A percentile compares a stretch with the other conserved stretches of the same genome.
phyloP scores from a whole-genome alignment of 139 green algal genomes.

The Micractinium conductrix region DNA sequence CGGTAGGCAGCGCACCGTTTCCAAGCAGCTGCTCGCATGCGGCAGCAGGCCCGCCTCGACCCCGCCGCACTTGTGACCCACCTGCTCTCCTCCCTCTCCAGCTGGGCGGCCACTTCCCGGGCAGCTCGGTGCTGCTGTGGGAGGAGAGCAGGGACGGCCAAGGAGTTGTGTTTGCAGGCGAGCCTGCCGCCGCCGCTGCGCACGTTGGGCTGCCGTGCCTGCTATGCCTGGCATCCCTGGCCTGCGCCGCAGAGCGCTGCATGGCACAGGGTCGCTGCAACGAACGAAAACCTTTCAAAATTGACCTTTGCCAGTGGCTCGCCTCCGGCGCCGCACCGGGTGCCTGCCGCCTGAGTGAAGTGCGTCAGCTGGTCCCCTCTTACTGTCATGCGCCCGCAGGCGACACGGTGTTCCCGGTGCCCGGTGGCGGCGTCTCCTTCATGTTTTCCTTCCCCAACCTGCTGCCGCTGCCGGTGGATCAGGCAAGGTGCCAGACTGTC shows the following conservation, averaged over 20 bases:
- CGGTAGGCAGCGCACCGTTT: too few relatives aligned
- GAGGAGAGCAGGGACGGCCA: not conserved
- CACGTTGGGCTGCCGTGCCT: not conserved
- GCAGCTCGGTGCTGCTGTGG: conserved; percentile 36
- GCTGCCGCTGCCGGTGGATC: not conserved
- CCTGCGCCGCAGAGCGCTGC: not conserved
- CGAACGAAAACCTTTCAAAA: not conserved
- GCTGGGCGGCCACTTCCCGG: conserved; percentile 54
- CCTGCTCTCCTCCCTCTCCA: too few relatives aligned
- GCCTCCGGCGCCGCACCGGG: not conserved
- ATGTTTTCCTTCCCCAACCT: conserved; percentile 14
- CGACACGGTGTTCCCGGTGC: not conserved
- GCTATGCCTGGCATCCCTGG: not conserved
- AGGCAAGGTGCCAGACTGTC: too few relatives aligned
- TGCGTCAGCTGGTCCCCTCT: not conserved
- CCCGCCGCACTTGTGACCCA: too few relatives aligned
- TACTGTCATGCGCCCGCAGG: not conserved
- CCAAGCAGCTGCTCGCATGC: too few relatives aligned
- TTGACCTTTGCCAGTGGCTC: too few relatives aligned
- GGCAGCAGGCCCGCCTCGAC: too few relatives aligned
- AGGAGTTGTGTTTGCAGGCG: conserved; percentile 3
- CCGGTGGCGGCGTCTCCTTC: not conserved
- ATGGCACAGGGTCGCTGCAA: not conserved
- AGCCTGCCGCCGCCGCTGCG: not conserved
- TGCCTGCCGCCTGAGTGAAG: not conserved